A percentile compares a stretch with the other conserved stretches of the same genome.
Conservation (phyloP, 2,329 filamentous ascomycete species). For the Corinectria fuckeliana region DNA sequence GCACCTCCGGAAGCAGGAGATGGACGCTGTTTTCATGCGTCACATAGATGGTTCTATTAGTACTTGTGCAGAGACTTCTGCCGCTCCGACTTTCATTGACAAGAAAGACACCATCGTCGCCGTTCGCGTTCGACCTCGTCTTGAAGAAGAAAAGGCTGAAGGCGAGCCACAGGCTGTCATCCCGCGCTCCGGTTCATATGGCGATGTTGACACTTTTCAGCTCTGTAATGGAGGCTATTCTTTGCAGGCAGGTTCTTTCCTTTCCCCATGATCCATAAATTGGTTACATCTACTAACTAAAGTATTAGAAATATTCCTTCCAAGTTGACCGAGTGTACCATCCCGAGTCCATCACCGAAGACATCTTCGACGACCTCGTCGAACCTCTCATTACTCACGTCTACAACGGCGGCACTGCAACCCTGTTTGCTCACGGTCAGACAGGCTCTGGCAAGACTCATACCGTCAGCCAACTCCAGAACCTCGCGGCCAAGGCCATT, state of each 20-base stretch:
- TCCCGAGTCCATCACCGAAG: conserved; percentile 43
- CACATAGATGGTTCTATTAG: neutral
- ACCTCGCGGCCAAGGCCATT: conserved; percentile 44
- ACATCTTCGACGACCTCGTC: conserved; percentile 51
- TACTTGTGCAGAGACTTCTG: neutral
- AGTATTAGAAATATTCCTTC: conserved; percentile 23
- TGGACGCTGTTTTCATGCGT: neutral
- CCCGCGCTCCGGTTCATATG: neutral
- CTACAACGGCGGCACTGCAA: conserved; percentile 55
- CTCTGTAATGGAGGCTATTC: neutral
- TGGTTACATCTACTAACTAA: neutral
- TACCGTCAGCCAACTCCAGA: conserved; percentile 50
- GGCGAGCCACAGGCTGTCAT: neutral
- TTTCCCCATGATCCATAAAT: neutral
- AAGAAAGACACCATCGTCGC: neutral
- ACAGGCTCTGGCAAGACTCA: conserved; percentile 57
- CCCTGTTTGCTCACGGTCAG: conserved; percentile 56
- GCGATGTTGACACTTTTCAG: neutral
- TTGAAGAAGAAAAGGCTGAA: neutral
- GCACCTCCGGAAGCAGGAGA: neutral
- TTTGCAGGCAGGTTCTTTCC: neutral
- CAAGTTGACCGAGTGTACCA: conserved; percentile 46
- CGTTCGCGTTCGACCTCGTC: neutral
- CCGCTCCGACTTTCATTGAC: neutral
- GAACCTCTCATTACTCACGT: conserved; percentile 52